phyloP scores from a whole-genome alignment of 148 eudicot genomes.

The Tetragonia tetragonoides region DNA sequence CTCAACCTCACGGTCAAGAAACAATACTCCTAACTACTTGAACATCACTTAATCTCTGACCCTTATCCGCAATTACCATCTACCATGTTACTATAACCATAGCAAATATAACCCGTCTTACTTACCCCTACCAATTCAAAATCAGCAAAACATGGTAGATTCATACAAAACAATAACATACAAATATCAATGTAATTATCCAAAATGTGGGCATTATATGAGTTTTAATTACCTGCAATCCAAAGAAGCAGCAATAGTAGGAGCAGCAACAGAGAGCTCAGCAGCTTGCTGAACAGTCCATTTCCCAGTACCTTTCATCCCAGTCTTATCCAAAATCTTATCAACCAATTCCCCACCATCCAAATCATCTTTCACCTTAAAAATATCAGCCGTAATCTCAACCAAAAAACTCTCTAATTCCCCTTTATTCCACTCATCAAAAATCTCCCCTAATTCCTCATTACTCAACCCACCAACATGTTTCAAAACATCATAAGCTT shows the following conservation, averaged over 20 bases:
- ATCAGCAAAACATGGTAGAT: too few relatives aligned
- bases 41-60: too few relatives aligned
- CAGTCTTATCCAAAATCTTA: conserved; percentile 82
- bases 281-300: conserved; percentile 97
- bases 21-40: too few relatives aligned
- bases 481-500: conserved; percentile 76
- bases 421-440: conserved; percentile 70
- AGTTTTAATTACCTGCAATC: conserved; percentile 44
- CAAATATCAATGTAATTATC: too few relatives aligned
- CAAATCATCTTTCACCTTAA: conserved; percentile 59
- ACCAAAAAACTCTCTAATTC: conserved; percentile 81
- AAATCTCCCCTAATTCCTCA: conserved; percentile 61
- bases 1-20: too few relatives aligned
- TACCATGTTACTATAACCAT: too few relatives aligned
- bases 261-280: conserved; percentile 77
- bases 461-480: conserved; percentile 59
- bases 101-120: too few relatives aligned
- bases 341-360: conserved; percentile 69
- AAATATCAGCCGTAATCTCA: conserved; percentile 80
- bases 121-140: too few relatives aligned
- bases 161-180: too few relatives aligned
- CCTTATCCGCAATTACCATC: too few relatives aligned
- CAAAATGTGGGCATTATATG: not conserved
- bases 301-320: conserved; percentile 93
- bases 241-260: conserved; percentile 76